These are phyloP conservation scores for Eragrostis nindensis DNA, from an alignment of 176 grass and related monocot species.

Conservation along the genomic window DNA sequence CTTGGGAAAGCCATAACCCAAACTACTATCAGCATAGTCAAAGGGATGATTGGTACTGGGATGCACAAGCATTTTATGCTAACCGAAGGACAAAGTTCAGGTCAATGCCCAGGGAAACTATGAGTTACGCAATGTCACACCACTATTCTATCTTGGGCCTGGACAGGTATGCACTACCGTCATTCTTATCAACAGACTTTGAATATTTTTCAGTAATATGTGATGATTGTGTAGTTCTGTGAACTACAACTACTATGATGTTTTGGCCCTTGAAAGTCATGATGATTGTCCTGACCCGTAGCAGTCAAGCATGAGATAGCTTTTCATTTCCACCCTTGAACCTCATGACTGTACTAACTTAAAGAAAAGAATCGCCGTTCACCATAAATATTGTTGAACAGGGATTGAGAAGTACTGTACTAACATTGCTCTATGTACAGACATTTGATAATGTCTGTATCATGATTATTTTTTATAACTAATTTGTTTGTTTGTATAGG, in stretches of 20 bases:
- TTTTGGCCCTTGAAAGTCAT: not conserved
- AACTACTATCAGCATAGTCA: conserved; percentile 55
- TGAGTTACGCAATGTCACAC: conserved; percentile 51
- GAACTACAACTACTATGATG: not conserved
- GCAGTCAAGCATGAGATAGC: not conserved
- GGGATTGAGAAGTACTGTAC: not conserved
- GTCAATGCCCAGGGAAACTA: conserved; percentile 43
- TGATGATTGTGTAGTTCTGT: not conserved
- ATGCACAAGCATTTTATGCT: conserved; percentile 52
- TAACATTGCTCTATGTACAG: not conserved
- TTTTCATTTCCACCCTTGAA: not conserved
- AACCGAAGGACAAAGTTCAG: conserved; percentile 68
- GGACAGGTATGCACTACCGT: conserved; percentile 51
- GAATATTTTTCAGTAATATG: not conserved
- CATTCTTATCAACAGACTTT: not conserved
- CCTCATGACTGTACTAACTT: not conserved
- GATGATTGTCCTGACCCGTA: not conserved
- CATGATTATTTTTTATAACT: conserved; percentile 17
- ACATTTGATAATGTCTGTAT: conserved; percentile 16
- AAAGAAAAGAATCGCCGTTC: not conserved
- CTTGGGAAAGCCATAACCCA: conserved; percentile 47
- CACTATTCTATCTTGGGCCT: conserved; percentile 85
- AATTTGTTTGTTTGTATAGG: conserved; percentile 35
- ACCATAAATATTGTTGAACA: conserved; percentile 10
- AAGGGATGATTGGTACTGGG: conserved; percentile 74